phyloP scores from a whole-genome alignment of 306 rosid species.

The Mucuna pruriens region DNA sequence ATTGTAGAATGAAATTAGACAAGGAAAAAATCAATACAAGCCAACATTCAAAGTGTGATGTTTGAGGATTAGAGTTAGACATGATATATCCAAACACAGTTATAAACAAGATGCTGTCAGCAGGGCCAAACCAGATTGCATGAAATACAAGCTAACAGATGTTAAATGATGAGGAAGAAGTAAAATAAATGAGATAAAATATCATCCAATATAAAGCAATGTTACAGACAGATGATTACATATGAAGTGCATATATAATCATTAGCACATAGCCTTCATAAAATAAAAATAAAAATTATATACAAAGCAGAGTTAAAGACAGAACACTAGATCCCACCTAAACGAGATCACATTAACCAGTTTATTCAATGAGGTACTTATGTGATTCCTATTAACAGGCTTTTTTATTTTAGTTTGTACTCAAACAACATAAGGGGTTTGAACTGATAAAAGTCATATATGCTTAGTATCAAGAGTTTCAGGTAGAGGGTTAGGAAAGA shows the following conservation, averaged over 20 bases:
- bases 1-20: conserved; percentile 8
- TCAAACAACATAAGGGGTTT: too few species aligned
- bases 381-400: too few species aligned
- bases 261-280: background rate
- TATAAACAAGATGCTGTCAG: background rate
- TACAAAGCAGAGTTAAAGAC: too few species aligned
- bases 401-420: too few species aligned
- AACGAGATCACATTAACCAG: too few species aligned
- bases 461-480: too few species aligned
- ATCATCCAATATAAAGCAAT: conserved; percentile 1
- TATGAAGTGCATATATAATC: background rate
- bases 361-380: too few species aligned
- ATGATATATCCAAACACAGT: conserved; percentile 1
- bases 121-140: conserved; percentile 8
- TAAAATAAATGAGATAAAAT: background rate
- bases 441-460: too few species aligned
- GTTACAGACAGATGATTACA: background rate
- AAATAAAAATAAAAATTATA: background rate
- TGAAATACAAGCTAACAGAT: background rate
- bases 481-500: too few species aligned
- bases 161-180: background rate
- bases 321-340: too few species aligned
- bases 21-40: background rate
- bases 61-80: conserved; percentile 1
- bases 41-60: background rate